A percentile compares a stretch with the other conserved stretches of the same genome.
These are phyloP conservation scores for Arabidopsis lyrata DNA, from an alignment of 441 rosid genomes.

Conservation along the genomic window DNA sequence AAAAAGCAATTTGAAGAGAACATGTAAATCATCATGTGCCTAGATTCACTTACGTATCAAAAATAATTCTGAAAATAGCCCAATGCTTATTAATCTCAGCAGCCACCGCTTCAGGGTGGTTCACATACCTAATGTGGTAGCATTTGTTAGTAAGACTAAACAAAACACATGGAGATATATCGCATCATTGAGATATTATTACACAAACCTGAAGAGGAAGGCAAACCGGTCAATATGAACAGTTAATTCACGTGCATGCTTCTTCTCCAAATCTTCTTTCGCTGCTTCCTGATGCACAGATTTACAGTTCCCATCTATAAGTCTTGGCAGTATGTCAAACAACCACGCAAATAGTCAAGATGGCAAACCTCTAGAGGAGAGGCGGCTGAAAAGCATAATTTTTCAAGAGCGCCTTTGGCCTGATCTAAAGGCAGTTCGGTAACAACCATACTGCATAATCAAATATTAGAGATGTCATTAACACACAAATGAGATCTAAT, in stretches of 20 bases:
- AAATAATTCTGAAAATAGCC: constrained; percentile 88
- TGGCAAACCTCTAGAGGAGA: constrained; percentile 82
- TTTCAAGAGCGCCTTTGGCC: constrained; percentile 90
- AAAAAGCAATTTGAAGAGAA: constrained; percentile 26
- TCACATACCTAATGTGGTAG: constrained; percentile 75
- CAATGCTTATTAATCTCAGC: constrained; percentile 93
- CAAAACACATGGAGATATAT: constrained; percentile 20
- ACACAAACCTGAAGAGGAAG: constrained; percentile 87
- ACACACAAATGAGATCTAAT: constrained; percentile 35
- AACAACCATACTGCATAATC: constrained; percentile 85
- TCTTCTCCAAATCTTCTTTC: constrained; percentile 88
- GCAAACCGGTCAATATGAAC: constrained; percentile 98
- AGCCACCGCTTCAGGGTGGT: constrained; percentile 98
- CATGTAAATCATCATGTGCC: constrained; percentile 12
- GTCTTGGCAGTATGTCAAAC: constrained; percentile 32
- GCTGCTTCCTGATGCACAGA: constrained; percentile 68
- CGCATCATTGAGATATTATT: constrained; percentile 24
- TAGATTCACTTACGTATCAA: constrained; percentile 77
- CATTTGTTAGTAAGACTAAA: constrained; percentile 42
- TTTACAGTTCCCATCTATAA: constrained; percentile 34
- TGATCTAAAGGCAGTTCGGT: constrained; percentile 92
- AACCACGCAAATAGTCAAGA: constrained; percentile 39
- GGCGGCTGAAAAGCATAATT: constrained; percentile 84
- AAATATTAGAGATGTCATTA: constrained; percentile 43
- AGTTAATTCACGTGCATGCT: constrained; percentile 91